phyloP scores from a whole-genome alignment of 306 rosid species.

The Cercis canadensis region DNA sequence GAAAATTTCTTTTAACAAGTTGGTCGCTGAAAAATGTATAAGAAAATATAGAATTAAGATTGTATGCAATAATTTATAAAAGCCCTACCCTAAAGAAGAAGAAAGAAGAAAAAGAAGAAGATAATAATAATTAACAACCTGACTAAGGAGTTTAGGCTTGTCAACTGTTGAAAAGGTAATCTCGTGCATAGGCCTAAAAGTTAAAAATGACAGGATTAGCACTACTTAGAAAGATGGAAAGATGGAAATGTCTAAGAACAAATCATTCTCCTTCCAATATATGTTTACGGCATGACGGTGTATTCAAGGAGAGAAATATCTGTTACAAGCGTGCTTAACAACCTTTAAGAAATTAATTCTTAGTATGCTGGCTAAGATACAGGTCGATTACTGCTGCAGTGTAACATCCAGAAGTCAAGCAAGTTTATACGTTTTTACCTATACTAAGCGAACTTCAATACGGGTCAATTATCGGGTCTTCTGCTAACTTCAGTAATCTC shows the following conservation, averaged over 20 bases:
- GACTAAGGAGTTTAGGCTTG: slow-evolving; percentile 4
- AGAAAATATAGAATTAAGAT: slow-evolving; percentile 22
- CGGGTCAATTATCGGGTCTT: slow-evolving; percentile 56
- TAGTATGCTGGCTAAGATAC: neutral
- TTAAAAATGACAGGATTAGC: slow-evolving; percentile 36
- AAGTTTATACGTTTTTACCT: slow-evolving; percentile 38
- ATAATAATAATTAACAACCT: slow-evolving; percentile 65
- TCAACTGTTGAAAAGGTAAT: slow-evolving; percentile 1
- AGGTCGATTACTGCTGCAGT: no score
- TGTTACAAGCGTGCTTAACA: slow-evolving; percentile 2
- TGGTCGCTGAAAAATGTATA: slow-evolving; percentile 14
- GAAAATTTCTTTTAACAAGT: slow-evolving; percentile 21
- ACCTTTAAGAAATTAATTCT: slow-evolving; percentile 16
- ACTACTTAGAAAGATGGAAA: slow-evolving; percentile 19
- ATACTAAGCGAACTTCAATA: slow-evolving; percentile 62
- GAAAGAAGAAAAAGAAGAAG: neutral
- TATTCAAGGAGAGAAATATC: neutral
- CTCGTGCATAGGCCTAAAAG: slow-evolving; percentile 94
- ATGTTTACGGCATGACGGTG: neutral
- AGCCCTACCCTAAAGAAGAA: slow-evolving; percentile 1
- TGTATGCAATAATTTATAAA: slow-evolving; percentile 14
- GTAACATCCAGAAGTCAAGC: neutral
- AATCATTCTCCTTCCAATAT: neutral
- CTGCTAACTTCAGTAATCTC: slow-evolving; percentile 59
- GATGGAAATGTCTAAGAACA: slow-evolving; percentile 21